A percentile compares a stretch with the other conserved stretches of the same genome.
Conservation (phyloP, 202 grass and related monocot species). For the Schoenoplectus triqueter region DNA sequence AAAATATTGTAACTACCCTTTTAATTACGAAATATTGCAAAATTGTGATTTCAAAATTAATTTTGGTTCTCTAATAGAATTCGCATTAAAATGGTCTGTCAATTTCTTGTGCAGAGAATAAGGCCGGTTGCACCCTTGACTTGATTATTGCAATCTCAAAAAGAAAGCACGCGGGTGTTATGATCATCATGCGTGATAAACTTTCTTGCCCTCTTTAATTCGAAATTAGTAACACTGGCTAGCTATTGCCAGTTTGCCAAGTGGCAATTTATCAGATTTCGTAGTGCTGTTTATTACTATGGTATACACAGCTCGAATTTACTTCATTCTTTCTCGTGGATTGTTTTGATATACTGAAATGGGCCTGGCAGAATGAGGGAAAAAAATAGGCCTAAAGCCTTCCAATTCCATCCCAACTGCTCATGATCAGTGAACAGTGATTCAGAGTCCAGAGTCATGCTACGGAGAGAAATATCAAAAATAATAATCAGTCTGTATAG, state of each 20-base stretch:
- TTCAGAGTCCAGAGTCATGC: too few species aligned
- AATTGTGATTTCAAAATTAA: neutral
- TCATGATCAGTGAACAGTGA: too few species aligned
- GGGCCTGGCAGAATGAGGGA: neutral
- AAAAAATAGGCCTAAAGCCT: neutral
- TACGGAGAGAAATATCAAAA: too few species aligned
- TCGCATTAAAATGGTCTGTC: neutral
- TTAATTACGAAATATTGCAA: conserved; percentile 6
- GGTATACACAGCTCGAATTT: neutral
- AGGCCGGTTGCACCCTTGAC: conserved; percentile 18
- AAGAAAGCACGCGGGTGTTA: conserved; percentile 10
- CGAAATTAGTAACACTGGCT: too few species aligned
- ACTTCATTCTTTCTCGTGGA: neutral
- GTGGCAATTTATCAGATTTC: too few species aligned
- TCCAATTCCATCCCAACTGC: neutral
- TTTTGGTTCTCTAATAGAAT: neutral
- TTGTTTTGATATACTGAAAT: neutral
- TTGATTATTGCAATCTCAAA: conserved; percentile 33
- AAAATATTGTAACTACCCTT: neutral
- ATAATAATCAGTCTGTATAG: too few species aligned
- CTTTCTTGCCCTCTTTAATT: too few species aligned
- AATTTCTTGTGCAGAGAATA: conserved; percentile 31
- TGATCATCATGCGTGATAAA: neutral
- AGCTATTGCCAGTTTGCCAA: too few species aligned
- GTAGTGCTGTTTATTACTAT: too few species aligned